phyloP scores from a whole-genome alignment of 2,329 filamentous ascomycete genomes.

The Xylaria sp. region DNA sequence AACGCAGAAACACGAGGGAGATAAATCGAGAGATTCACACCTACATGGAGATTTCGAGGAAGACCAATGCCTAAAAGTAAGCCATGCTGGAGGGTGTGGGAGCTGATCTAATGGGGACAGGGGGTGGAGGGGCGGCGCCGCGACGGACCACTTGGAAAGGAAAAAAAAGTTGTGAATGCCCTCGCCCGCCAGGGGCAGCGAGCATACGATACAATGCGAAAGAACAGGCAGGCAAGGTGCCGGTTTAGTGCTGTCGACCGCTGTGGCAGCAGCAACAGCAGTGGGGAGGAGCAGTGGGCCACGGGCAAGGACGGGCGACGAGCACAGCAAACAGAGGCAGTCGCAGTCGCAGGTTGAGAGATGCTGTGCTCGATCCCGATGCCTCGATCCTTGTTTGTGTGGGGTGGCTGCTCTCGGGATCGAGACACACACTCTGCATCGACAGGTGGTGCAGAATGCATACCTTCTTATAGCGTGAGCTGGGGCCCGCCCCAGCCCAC shows the following conservation, averaged over 20 bases:
- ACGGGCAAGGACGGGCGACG: constrained; percentile 2
- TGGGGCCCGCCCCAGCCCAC: background rate
- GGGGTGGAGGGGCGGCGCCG: background rate
- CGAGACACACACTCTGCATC: constrained; percentile 41
- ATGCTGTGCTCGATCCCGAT: constrained; percentile 40
- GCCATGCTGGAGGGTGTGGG: background rate
- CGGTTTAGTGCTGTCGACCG: background rate
- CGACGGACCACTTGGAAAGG: background rate
- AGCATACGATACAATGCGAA: background rate
- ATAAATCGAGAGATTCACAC: constrained; percentile 6
- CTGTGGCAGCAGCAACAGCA: background rate
- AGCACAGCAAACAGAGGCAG: background rate
- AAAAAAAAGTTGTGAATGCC: constrained; percentile 27
- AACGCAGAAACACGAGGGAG: background rate
- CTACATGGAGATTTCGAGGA: background rate
- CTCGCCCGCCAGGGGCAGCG: constrained; percentile 13
- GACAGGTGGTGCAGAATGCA: constrained; percentile 1
- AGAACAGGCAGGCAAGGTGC: too few relatives aligned
- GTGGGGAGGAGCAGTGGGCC: background rate
- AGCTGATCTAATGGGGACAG: too few relatives aligned
- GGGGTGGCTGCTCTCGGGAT: constrained; percentile 35
- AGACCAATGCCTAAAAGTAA: background rate
- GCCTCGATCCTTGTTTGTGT: constrained; percentile 38
- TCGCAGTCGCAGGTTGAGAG: background rate
- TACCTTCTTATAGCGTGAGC: constrained; percentile 5